A percentile compares a stretch with the other conserved stretches of the same genome.
Conservation (phyloP, 1,139 yeast species). For the Casaregolazyma lundiana region DNA sequence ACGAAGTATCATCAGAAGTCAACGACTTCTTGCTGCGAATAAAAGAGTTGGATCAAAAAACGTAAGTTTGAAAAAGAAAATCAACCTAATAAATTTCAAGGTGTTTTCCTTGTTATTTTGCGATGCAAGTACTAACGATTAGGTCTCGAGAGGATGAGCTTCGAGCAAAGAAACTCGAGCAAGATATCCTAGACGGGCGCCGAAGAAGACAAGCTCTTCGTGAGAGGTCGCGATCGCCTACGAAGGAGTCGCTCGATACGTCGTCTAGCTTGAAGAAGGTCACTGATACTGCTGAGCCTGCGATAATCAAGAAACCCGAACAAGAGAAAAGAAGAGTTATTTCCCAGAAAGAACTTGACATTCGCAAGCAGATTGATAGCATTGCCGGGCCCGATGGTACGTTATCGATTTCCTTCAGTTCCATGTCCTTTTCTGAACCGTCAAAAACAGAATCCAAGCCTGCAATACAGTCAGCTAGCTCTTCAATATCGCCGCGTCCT, state of each 20-base stretch:
- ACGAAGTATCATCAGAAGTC: conserved; percentile 24
- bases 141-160: conserved; percentile 36
- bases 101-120: not conserved
- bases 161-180: conserved; percentile 34
- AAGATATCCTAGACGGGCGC: conserved; percentile 33
- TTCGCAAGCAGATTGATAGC: conserved; percentile 20
- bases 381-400: conserved; percentile 22
- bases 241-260: not conserved
- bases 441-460: not conserved
- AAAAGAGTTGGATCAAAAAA: conserved; percentile 34
- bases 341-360: conserved; percentile 21
- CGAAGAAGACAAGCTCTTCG: conserved; percentile 30
- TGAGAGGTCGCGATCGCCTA: conserved; percentile 27
- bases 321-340: conserved; percentile 2
- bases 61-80: conserved; percentile 22
- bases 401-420: not conserved
- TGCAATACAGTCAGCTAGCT: not conserved
- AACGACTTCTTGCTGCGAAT: conserved; percentile 34
- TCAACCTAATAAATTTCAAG: too few relatives aligned
- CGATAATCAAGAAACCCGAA: not conserved
- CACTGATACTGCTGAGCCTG: not conserved
- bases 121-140: not conserved
- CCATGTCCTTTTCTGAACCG: not conserved
- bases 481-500: not conserved
- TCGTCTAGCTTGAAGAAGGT: not conserved